Evolutionary conservation across 441 rosid species (phyloP).

Genomic region (Populus tomentosa): DNA sequence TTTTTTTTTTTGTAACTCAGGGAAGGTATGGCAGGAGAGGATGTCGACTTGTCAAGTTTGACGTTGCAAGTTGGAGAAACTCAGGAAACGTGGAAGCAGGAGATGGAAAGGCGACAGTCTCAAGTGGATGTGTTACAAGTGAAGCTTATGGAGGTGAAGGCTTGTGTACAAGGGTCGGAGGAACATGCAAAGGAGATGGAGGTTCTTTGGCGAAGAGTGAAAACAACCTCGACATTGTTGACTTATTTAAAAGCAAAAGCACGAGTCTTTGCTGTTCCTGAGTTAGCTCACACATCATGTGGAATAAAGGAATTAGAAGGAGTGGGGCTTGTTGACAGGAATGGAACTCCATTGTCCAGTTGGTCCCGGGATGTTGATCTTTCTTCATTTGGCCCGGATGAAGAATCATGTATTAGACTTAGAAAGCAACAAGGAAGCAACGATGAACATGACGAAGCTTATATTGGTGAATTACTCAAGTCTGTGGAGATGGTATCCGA

Average conservation of each 20-base stretch:
- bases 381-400: slow-evolving; percentile 45
- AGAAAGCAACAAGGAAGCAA: slow-evolving; percentile 35
- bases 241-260: slow-evolving; percentile 76
- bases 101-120: slow-evolving; percentile 41
- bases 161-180: slow-evolving; percentile 54
- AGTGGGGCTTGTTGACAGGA: slow-evolving; percentile 50
- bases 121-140: slow-evolving; percentile 54
- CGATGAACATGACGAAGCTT: slow-evolving; percentile 50
- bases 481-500: slow-evolving; percentile 64
- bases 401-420: slow-evolving; percentile 42
- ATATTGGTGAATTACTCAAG: slow-evolving; percentile 52
- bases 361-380: slow-evolving; percentile 54
- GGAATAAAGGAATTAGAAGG: slow-evolving; percentile 53
- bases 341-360: slow-evolving; percentile 41
- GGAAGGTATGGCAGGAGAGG: slow-evolving; percentile 60
- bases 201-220: slow-evolving; percentile 60
- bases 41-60: slow-evolving; percentile 33
- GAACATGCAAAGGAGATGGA: slow-evolving; percentile 62
- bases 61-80: slow-evolving; percentile 39
- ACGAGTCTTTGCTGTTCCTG: slow-evolving; percentile 52
- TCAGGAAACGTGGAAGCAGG: slow-evolving; percentile 54
- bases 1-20: slow-evolving; percentile 6
- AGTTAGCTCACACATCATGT: slow-evolving; percentile 52
- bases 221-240: slow-evolving; percentile 50
- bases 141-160: slow-evolving; percentile 60